These are phyloP conservation scores for Linnemannia schmuckeri DNA, from an alignment of 192 early-diverging fungal genomes.

Conservation along the genomic window DNA sequence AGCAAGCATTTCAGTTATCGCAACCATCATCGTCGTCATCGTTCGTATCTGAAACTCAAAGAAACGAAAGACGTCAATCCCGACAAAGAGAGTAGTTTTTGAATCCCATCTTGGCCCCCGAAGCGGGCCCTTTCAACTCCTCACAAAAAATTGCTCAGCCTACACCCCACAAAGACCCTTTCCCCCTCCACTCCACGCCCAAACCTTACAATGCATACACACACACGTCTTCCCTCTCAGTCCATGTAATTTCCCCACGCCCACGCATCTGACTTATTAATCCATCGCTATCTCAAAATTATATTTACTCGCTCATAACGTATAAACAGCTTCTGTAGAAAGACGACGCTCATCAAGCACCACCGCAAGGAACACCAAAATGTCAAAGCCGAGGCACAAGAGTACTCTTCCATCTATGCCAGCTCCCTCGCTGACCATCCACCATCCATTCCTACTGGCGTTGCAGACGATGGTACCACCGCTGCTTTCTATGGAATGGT, in stretches of 20 bases:
- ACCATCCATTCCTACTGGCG: not conserved
- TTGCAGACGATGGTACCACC: not conserved
- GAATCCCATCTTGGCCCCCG: not conserved
- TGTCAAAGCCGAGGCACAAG: not conserved
- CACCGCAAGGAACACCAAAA: slow-evolving; percentile 50
- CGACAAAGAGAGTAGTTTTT: not conserved
- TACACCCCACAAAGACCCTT: too few species aligned
- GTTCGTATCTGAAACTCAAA: not conserved
- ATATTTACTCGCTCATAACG: too few species aligned
- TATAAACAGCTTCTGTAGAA: slow-evolving; percentile 60
- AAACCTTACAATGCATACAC: too few species aligned
- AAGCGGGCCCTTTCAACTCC: not conserved
- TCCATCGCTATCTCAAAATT: not conserved
- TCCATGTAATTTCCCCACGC: too few species aligned
- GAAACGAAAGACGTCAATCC: not conserved
- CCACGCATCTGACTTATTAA: not conserved
- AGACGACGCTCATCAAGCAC: slow-evolving; percentile 69
- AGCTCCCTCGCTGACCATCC: not conserved
- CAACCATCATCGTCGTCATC: not conserved
- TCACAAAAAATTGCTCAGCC: not conserved
- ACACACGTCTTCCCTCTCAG: too few species aligned
- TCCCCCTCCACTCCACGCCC: too few species aligned
- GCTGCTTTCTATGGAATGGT: not conserved
- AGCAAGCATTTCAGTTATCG: not conserved
- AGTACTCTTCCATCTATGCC: not conserved